Evolutionary conservation across 179 eudicot species (phyloP).

Genomic region (Drosera spatulata): DNA sequence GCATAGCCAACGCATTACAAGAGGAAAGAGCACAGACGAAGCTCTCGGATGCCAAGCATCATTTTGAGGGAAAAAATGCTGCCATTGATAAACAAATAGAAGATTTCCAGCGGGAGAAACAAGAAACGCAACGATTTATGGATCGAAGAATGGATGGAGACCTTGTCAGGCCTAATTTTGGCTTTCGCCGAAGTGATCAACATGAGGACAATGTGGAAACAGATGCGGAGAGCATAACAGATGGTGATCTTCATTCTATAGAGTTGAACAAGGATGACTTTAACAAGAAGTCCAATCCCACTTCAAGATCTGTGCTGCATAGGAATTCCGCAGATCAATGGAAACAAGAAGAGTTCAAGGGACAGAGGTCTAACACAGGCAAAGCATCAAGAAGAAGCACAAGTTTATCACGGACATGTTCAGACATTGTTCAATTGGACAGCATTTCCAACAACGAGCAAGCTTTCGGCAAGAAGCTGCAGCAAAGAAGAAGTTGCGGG

Average conservation of each 20-base stretch:
- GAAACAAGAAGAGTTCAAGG: constrained; percentile 28
- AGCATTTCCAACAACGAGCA: background rate
- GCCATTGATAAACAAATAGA: constrained; percentile 54
- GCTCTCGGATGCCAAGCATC: constrained; percentile 23
- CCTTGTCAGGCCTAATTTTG: constrained; percentile 9
- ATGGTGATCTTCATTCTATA: constrained; percentile 59
- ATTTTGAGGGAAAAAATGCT: constrained; percentile 58
- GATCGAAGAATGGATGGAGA: constrained; percentile 23
- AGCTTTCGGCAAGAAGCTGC: background rate
- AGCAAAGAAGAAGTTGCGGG: constrained; percentile 36
- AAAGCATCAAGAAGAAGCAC: constrained; percentile 47
- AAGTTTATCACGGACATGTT: constrained; percentile 44
- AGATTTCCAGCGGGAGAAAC: constrained; percentile 30
- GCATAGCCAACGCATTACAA: constrained; percentile 40
- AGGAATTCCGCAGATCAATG: constrained; percentile 18
- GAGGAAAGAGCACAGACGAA: constrained; percentile 20
- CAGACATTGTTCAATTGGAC: constrained; percentile 42
- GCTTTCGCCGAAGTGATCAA: constrained; percentile 21
- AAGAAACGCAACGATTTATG: constrained; percentile 21
- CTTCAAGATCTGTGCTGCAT: constrained; percentile 14
- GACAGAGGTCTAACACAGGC: constrained; percentile 32
- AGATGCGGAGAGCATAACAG: constrained; percentile 24
- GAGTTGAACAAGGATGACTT: constrained; percentile 41
- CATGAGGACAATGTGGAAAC: constrained; percentile 19
- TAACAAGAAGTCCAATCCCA: constrained; percentile 14